Base-by-base conservation (phyloP, 2,329 filamentous ascomycete species). In the Epichloe elymi region DNA sequence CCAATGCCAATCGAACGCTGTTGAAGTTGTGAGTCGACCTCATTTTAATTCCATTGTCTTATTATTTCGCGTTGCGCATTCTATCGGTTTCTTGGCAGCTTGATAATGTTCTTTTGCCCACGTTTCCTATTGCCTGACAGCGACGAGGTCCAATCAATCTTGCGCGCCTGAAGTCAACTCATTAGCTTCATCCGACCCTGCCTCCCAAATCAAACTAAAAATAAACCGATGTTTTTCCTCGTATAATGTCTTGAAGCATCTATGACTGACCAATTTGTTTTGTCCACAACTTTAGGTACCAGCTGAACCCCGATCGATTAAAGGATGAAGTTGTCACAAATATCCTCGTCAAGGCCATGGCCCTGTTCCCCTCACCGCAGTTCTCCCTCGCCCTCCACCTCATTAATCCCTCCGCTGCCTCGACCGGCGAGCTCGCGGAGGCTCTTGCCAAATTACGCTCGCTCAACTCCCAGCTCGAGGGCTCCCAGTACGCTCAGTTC, bases 71-170 rank as follows among this genome's bases (percentile, higher is more conserved):
- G 26, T 46, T 14, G 26, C 20, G 33, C 36, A 23, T 20, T 15
- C 48, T 54, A 15, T 52, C 56, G 56, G 55, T 39, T 43, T 46
- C 33, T 40, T 43, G 48, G 52, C 54, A 55, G 54, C 53, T 59
- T 53, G 57, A 77, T 88, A 86, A 94, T 90, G 87, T 88, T 69
- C 74, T 76, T 69, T 60, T 72, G 73, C 81, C 71, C 85, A 94
- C 88, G 88, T 95, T 95, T 94, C 87, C 88, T 95, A 95, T 95
- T 95, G 95, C 80, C 88, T 87, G 88, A 94, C 71, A 70, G 72
- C 70, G 67, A 73, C 66, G 68, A 36, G 71, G 72, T 74, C 74
- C 68, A 70, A 51, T 48, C 45, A 33, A 42, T 45, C 54, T 37
- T 35, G 38, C 53, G 43, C 51, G 51, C 26, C 12, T 56, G 56